Percentiles rank a stretch among this genome's conserved stretches.
These are phyloP conservation scores for Setaria italica DNA, from an alignment of 202 grass and related monocot genomes.

Conservation along the genomic window DNA sequence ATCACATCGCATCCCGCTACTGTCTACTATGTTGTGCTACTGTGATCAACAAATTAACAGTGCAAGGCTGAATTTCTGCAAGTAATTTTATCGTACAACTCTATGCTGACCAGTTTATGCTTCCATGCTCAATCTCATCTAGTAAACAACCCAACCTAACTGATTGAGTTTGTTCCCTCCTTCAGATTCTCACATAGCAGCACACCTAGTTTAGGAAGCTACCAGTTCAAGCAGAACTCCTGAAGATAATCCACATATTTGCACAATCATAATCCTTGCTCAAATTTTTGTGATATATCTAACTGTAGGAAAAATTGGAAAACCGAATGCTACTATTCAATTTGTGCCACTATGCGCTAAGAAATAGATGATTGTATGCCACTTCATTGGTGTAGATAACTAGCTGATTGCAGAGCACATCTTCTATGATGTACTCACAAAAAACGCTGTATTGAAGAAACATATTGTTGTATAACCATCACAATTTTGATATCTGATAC, in stretches of 20 bases:
- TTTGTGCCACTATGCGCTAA: constrained; percentile 3
- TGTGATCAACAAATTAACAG: background rate
- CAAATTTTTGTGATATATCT: background rate
- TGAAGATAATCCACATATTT: constrained; percentile 24
- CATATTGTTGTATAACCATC: constrained; percentile 43
- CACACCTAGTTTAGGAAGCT: background rate
- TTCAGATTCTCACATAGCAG: constrained; percentile 30
- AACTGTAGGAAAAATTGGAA: background rate
- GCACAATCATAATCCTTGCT: constrained; percentile 4
- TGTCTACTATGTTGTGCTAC: background rate
- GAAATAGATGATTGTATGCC: background rate
- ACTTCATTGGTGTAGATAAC: background rate
- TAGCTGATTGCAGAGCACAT: constrained; percentile 16
- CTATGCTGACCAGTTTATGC: background rate
- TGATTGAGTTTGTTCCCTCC: background rate
- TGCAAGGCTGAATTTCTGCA: constrained; percentile 7
- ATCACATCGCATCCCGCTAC: background rate
- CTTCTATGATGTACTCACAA: constrained; percentile 27
- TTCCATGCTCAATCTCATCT: constrained; percentile 30
- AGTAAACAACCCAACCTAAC: background rate
- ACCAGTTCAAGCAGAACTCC: constrained; percentile 16
- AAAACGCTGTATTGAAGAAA: constrained; percentile 15
- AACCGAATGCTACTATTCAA: constrained; percentile 5
- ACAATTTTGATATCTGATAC: constrained; percentile 36
- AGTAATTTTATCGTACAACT: constrained; percentile 20